Evolutionary conservation across 2,329 filamentous ascomycete genomes (phyloP).

Genomic region (Colletotrichum sp.): DNA sequence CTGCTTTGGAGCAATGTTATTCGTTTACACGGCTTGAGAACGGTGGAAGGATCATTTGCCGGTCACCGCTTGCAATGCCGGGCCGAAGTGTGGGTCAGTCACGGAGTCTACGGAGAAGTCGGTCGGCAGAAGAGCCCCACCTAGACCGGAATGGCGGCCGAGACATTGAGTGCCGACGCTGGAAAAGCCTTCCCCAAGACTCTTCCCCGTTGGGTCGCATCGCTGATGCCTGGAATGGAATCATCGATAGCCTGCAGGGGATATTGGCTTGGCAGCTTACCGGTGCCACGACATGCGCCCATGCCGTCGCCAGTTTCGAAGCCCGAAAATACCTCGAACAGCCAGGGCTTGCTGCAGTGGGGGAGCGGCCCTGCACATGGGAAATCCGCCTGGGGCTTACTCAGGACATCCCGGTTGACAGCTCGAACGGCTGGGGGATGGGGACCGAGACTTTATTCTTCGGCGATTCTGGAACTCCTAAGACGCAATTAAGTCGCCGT

Average conservation of each 20-base stretch:
- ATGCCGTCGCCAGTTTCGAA: not conserved
- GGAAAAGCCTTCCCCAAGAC: not conserved
- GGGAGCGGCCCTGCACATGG: too few relatives aligned
- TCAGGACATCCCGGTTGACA: not conserved
- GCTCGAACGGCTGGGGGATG: not conserved
- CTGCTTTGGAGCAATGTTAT: not conserved
- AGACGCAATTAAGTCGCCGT: not conserved
- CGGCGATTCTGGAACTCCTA: not conserved
- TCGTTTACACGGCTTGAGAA: not conserved
- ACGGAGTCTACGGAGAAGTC: not conserved
- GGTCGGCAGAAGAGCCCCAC: rapidly evolving
- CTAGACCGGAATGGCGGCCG: not conserved
- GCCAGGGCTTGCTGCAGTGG: not conserved
- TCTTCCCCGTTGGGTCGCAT: not conserved
- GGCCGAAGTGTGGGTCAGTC: not conserved
- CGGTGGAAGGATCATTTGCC: not conserved
- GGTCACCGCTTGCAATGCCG: not conserved
- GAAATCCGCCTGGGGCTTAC: not conserved
- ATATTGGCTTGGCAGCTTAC: conserved; percentile 11
- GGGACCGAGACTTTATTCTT: not conserved
- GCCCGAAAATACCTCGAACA: not conserved
- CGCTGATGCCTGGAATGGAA: not conserved
- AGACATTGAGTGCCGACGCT: not conserved
- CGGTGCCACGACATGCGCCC: not conserved
- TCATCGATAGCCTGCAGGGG: not conserved